Evolutionary conservation across 306 rosid species (phyloP), one percentile per base, ranked within the genome.

Genomic region (Fragaria vesca): DNA sequence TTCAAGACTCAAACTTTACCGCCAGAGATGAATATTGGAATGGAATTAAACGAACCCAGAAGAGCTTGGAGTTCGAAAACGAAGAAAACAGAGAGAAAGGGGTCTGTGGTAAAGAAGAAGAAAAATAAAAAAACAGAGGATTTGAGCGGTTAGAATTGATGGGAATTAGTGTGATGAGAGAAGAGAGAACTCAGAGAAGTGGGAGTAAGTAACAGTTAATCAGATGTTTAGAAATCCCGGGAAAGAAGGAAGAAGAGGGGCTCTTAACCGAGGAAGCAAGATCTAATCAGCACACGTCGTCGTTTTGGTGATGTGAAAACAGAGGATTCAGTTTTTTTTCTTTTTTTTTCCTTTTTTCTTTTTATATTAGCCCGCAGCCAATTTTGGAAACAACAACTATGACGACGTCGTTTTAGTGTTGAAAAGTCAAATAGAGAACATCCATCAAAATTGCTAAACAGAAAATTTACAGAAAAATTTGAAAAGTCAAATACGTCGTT

Each of bases 21-120:
- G 60, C 18, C n/a, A 12, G 20, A 8, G 1, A 47, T 2, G 12
- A 8, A 21, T 54, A 40, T 12, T 4, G n/a, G 17, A 8, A 10
- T 38, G 73, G 43, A 50, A n/a, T 32, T 38, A 1, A 28, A 36
- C 54, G n/a, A 36, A 51, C 71, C 78, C 78, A 21, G 58, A 60
- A 61, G 30, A 45, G 71, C 34, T 43, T 61, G 12, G 30, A 74
- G 58, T 34, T 28, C n/a, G 13, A 43, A 26, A 47, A 61, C 5
- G 43, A 45, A 45, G 9, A 75, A 26, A 24, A 32, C 15, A 42
- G 45, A 71, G 75, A 50, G 8, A 32, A 32, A 3, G 36, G 24
- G 32, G 71, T 18, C 48, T 6, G 2, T 4, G 40, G 28, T 8
- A 48, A 48, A 15, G 10, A 48, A 48, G 63, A 71, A 40, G 8